Evolutionary conservation across 2,329 filamentous ascomycete genomes (phyloP), one percentile per base, ranked within the genome.

Genomic region (Aspergillus sp.): DNA sequence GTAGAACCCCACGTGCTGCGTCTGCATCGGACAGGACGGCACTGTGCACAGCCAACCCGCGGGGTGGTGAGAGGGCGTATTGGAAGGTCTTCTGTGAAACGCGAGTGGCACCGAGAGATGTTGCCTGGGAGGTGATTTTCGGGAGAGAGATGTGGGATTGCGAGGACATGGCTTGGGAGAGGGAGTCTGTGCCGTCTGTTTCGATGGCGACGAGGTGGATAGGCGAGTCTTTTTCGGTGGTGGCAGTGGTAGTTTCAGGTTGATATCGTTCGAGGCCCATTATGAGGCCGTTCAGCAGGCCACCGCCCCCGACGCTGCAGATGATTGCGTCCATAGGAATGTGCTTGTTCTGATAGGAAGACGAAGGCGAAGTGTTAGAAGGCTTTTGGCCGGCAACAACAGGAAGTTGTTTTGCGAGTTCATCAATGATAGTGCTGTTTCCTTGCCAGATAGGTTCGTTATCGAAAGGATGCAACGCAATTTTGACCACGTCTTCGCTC

Each of bases 301-400:
- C 88, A 10, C 88, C 88, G 7, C 88, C 88, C 5, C 88, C 88
- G 34, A 90, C 86, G 48, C 77, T 84, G 66, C 86, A 91, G 40
- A 93, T 77, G 8, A 94, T 73, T 3, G 76, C 85, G 57, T 89
- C 82, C 3, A 86, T 75, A 7, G 72, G 70, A 10, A 71, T 52
- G 2, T 61, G 56, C 19, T 61, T 57, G 30, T 52, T 55, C 30
- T 49, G 46, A 51, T 66, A 62, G 35, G 50, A 48, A 36, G 34
- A 36, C 8, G n/a, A n/a, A 36, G 34, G 26, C 9, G 34, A 19
- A 32, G 5, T 32, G 8, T 53, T 47, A 41, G 55, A 55, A 36
- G 63, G 57, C 1, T 66, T 65, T 3, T 68, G 19, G 19, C 19
- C 58, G 32, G 53, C 59, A 34, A 54, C 54, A 2, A 54, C 51